Evolutionary conservation across 805 yeast species (phyloP), one percentile per base, ranked within the genome.

Genomic region (Suhomyces xylopsoci): DNA sequence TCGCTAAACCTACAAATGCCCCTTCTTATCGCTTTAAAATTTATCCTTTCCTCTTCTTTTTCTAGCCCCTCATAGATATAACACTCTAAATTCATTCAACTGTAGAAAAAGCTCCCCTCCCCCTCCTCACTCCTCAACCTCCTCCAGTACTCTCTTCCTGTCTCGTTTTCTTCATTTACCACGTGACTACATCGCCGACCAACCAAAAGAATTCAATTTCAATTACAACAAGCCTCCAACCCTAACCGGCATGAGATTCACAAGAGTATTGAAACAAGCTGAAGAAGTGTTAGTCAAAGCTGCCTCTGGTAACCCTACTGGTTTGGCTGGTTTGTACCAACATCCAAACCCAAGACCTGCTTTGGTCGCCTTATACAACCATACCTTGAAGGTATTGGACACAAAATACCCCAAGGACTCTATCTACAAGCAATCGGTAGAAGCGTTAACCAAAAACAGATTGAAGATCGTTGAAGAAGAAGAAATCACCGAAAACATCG

Each of bases 271-370:
- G 58, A 74, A 63, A 66, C 74, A 73, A 58, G 75, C 71, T n/a
- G 74, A 74, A 60, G 73, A 82, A 62, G 85, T 81, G 9, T 76
- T 85, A 52, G 79, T 85, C 54, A 81, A 78, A 62, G 73, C 89
- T 10, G 78, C 79, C 3, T 71, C 74, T 36, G 91, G 90, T 0
- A 75, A 83, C 61, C 93, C 93, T 28, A 90, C 96, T 19, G 96
- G 96, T 58, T 61, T 90, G 55, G 81, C 96, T 3, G 96, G 94
- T 2, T 69, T 90, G 56, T 78, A 73, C 63, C 88, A 85, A 67
- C 94, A 88, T 68, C 96, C 96, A 48, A 81, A 85, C 65, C 96
- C 96, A 50, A 81, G 90, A 67, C 92, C 93, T 2, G 88, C 91
- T 2, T 76, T 90, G 61, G 73, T 82, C 52, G 80, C 87, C 36